Percentiles rank a stretch among this genome's conserved stretches.
phyloP scores from a whole-genome alignment of 1,284 basidiomycete genomes.

The Melampsora americana region DNA sequence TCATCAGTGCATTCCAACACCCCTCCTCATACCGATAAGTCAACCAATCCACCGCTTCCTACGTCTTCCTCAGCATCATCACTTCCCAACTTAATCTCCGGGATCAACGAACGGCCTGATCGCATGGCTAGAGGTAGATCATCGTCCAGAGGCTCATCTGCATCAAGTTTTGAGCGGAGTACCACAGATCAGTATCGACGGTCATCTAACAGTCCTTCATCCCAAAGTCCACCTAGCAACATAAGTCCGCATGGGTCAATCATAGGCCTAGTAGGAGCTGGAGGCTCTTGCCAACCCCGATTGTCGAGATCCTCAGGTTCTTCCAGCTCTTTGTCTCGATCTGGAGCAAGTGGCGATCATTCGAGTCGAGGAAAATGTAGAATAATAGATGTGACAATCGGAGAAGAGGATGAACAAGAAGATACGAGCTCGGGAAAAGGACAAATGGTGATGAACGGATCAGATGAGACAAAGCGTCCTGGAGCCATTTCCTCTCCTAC shows the following conservation, averaged over 20 bases:
- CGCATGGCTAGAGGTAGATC: constrained; percentile 36
- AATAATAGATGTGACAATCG: constrained; percentile 25
- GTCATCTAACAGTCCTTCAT: constrained; percentile 32
- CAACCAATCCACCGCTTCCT: neutral
- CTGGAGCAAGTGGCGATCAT: constrained; percentile 1
- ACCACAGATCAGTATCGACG: constrained; percentile 27
- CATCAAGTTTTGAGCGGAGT: constrained; percentile 40
- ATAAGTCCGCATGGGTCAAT: neutral
- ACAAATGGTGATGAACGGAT: too few relatives aligned
- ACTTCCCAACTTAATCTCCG: too few relatives aligned
- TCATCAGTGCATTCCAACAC: constrained; percentile 17
- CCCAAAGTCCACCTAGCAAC: constrained; percentile 25
- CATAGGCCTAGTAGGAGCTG: neutral
- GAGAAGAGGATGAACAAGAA: constrained; percentile 28
- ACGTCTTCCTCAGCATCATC: neutral
- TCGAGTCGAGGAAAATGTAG: constrained; percentile 10
- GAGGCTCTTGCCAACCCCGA: neutral
- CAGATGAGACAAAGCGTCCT: neutral
- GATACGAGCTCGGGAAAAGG: neutral
- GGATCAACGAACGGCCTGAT: constrained; percentile 4
- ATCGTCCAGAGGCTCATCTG: constrained; percentile 41
- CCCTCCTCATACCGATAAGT: constrained; percentile 4
- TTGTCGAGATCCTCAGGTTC: neutral
- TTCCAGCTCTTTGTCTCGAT: neutral
- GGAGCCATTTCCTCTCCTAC: neutral